Base-by-base conservation (phyloP, 2,329 filamentous ascomycete genomes). In the Fusarium siculi region DNA sequence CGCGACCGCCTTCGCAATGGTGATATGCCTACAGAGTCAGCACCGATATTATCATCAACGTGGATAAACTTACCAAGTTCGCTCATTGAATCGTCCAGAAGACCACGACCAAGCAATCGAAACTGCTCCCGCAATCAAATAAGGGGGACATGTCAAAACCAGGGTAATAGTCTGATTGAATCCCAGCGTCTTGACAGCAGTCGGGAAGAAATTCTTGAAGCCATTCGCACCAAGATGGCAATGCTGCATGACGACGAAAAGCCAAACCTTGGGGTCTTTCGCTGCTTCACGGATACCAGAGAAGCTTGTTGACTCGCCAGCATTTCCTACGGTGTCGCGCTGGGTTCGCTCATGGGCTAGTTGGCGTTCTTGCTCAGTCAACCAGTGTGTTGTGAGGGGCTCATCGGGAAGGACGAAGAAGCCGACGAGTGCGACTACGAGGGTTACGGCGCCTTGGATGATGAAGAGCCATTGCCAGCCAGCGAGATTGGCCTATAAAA, bases 381-480 rank as follows among this genome's bases (percentile, higher is more conserved):
- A 77, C 39, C 77, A 79, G 7, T 81, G 78, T 7, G 84, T 79
- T 8, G 85, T 86, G 30, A 84, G 84, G 2, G 78, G 86, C 80
- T 43, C 85, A 30, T 79, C 77, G 2, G 77, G 79, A 0, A 80
- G 60, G 52, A 78, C 49, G 40, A 79, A 80, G 59, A 74, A 78
- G 7, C 74, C 66, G 1, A 58, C 12, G 10, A 80, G 14, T 8
- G 75, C 74, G 2, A 79, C 54, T 2, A 75, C 12, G 9, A 80
- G 70, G 0, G 78, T 78, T 9, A 76, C 84, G 3, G 84, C 83
- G 16, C 91, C 91, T 78, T 93, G 90, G 23, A 92, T 88, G 43
- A 93, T 91, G 80, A 93, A 93, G 0, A 92, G 83, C 76, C 80
- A 81, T 43, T 76, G 76, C 80, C 78, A 81, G 7, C 79, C 79